Evolutionary conservation across 2,329 filamentous ascomycete species (phyloP), one percentile per base, ranked within the genome.

Genomic region (Daldinia eschscholtzii): DNA sequence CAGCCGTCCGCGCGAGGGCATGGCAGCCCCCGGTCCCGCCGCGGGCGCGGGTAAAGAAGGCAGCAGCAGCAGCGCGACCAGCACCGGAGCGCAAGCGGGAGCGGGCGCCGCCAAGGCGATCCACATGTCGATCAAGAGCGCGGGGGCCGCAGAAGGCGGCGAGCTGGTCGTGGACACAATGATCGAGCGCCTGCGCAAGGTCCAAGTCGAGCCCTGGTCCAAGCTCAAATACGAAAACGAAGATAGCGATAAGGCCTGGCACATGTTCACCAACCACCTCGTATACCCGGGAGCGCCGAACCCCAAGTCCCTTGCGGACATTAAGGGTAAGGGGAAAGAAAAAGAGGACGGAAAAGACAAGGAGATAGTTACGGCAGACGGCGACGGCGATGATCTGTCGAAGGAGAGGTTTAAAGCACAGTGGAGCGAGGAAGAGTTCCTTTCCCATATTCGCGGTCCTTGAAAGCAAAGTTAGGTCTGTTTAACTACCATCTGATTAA

Each of bases 161-260:
- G 83, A 86, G 13, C 84, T 88, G 62, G 85, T 88, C 12, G 89
- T 88, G 26, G 88, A 92, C 72, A 94, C 89, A 39, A 96, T 92
- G 84, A 90, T 87, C 69, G 87, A 92, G 76, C 89, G 93, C 33
- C 87, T 98, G 71, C 89, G 91, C 73, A 83, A 86, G 50, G 93
- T 97, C 48, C 92, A 97, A 81, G 87, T 89, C 59, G 95, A 99
- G 78, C 83, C 86, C 64, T 99, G 96, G 96, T 87, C 89, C 71
- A 88, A 86, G 68, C 87, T 97, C 79, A 85, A 89, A 68, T 98
- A 94, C 83, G 86, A 92, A 58, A 93, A 97, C 77, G 93, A 97
- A 79, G 91, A 96, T 76, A 88, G 89, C 62, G 86, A 89, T 70
- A 87, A 89, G 65, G 90, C 93, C 3, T 97, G 93, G 88, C 86